Evolutionary conservation across 768 basidiomycete species (phyloP).

Genomic region (Hortiboletus flavorubellus): DNA sequence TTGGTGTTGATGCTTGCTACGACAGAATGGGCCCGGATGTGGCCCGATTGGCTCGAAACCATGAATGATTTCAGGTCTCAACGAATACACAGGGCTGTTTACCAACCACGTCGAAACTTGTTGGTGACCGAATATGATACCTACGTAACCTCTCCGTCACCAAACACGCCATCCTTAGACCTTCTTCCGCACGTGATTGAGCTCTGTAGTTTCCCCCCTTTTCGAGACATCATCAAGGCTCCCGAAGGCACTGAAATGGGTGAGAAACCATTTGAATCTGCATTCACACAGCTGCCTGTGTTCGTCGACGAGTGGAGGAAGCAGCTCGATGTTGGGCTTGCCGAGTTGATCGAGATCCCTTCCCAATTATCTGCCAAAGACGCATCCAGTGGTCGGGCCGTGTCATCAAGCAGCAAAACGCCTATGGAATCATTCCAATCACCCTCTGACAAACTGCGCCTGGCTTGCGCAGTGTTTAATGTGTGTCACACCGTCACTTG

Average conservation of each 20-base stretch:
- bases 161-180: background rate
- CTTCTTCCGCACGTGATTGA: constrained; percentile 3
- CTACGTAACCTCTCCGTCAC: background rate
- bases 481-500: background rate
- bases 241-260: background rate
- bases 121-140: background rate
- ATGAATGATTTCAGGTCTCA: background rate
- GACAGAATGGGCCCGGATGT: constrained; percentile 1
- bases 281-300: constrained; percentile 2
- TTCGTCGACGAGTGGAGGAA: constrained; percentile 1
- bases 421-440: background rate
- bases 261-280: background rate
- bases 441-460: background rate
- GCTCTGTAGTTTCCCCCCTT: background rate
- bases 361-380: background rate
- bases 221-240: background rate
- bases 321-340: background rate
- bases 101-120: background rate
- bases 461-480: constrained; percentile 4
- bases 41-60: background rate
- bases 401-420: background rate
- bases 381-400: too few species aligned
- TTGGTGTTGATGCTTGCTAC: background rate
- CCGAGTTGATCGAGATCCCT: background rate
- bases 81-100: background rate